Evolutionary conservation across 2,329 filamentous ascomycete species (phyloP).

Genomic region (Cladosporium colombiae): DNA sequence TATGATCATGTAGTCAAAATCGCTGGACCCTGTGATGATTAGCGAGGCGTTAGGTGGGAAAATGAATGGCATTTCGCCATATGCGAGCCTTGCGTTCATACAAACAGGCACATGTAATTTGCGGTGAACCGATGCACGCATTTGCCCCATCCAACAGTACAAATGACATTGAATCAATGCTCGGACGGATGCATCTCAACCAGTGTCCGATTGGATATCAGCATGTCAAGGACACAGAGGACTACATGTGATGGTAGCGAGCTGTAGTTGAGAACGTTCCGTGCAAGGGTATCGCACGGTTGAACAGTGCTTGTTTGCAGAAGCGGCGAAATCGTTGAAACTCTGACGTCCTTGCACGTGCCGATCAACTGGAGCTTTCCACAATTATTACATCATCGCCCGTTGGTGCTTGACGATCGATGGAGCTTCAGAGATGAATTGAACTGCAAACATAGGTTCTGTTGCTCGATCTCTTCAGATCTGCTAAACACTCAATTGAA

Average conservation of each 20-base stretch:
- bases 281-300: neutral
- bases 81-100: neutral
- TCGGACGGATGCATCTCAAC: neutral
- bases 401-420: constrained; percentile 6
- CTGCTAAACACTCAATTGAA: neutral
- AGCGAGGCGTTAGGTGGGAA: constrained; percentile 32
- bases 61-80: neutral
- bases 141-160: neutral
- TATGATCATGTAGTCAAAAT: neutral
- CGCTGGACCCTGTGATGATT: constrained; percentile 18
- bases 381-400: constrained; percentile 17
- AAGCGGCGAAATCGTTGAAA: constrained; percentile 3
- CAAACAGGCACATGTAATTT: neutral
- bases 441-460: neutral
- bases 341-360: constrained; percentile 16
- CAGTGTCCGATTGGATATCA: neutral
- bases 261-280: neutral
- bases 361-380: neutral
- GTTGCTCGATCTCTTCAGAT: neutral
- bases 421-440: neutral
- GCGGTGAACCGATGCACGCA: neutral
- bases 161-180: neutral
- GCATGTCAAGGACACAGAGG: neutral
- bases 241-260: neutral
- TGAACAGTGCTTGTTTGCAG: neutral